These are phyloP conservation scores for Saccharomyces hybrid DNA, from an alignment of 1,139 yeast genomes.

Conservation along the genomic window DNA sequence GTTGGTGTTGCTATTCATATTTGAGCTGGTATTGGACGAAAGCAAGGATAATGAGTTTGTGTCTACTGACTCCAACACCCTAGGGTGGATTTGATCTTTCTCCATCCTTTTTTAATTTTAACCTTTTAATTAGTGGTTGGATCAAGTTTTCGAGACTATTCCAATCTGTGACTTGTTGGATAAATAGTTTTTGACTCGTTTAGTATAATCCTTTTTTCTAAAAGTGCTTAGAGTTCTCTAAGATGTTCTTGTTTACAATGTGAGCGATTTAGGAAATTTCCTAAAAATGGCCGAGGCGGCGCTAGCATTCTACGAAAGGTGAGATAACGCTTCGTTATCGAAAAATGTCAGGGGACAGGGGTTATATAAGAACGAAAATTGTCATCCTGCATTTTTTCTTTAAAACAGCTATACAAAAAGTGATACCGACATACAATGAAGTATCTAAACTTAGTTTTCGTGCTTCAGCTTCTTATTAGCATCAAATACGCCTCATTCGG, in stretches of 20 bases:
- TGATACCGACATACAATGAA: neutral
- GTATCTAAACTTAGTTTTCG: neutral
- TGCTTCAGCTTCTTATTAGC: neutral
- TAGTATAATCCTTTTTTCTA: neutral
- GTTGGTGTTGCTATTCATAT: slow-evolving; percentile 7
- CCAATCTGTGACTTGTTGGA: neutral
- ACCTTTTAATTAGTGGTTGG: neutral
- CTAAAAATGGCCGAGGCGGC: neutral
- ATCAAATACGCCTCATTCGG: neutral
- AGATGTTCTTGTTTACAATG: slow-evolving; percentile 1
- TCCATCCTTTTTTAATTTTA: slow-evolving; percentile 5
- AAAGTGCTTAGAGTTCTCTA: neutral
- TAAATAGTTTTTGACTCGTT: neutral
- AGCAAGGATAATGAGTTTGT: slow-evolving; percentile 21
- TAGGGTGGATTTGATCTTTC: slow-evolving; percentile 17
- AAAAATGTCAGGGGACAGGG: neutral
- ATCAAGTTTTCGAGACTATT: too few species aligned
- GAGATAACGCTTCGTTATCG: neutral
- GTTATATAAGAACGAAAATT: neutral
- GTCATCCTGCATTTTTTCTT: neutral
- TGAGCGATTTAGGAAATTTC: neutral
- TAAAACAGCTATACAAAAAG: neutral
- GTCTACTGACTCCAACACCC: slow-evolving; percentile 24
- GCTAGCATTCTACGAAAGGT: neutral
- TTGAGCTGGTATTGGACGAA: slow-evolving; percentile 8